phyloP scores from a whole-genome alignment of 176 grass and related monocot genomes.

The Echinochloa phyllopogon region DNA sequence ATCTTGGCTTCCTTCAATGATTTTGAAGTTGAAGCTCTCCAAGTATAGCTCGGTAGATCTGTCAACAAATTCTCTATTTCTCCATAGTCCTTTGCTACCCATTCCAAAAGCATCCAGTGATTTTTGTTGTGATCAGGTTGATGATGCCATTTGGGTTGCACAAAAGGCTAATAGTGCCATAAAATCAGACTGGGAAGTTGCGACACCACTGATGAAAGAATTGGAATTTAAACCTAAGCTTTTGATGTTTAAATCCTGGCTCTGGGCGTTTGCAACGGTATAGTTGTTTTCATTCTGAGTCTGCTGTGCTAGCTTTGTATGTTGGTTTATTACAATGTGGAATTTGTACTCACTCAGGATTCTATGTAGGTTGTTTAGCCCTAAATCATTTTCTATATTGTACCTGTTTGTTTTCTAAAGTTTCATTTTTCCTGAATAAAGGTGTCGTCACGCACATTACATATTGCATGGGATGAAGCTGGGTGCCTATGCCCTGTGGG shows the following conservation, averaged over 20 bases:
- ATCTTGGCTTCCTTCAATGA: slow-evolving; percentile 73
- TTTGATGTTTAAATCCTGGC: slow-evolving; percentile 82
- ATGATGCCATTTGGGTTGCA: slow-evolving; percentile 85
- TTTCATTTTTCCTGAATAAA: slow-evolving; percentile 42
- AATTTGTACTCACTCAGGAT: background rate
- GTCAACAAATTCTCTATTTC: slow-evolving; percentile 20
- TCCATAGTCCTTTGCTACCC: slow-evolving; percentile 18
- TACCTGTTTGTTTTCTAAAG: slow-evolving; percentile 22
- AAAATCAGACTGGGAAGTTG: slow-evolving; percentile 75
- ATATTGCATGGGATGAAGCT: slow-evolving; percentile 94
- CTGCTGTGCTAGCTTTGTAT: slow-evolving; percentile 5
- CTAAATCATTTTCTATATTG: background rate
- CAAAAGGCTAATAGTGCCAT: slow-evolving; percentile 59
- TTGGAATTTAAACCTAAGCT: slow-evolving; percentile 71
- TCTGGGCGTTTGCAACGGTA: slow-evolving; percentile 91
- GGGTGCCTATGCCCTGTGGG: slow-evolving; percentile 90
- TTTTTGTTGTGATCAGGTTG: slow-evolving; percentile 49
- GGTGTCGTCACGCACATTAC: slow-evolving; percentile 90
- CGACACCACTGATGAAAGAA: slow-evolving; percentile 56
- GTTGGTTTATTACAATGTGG: background rate
- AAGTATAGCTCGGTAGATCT: slow-evolving; percentile 63
- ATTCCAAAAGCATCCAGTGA: slow-evolving; percentile 20
- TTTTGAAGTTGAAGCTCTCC: slow-evolving; percentile 79
- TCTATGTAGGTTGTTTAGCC: slow-evolving; percentile 16
- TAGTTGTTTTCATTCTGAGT: slow-evolving; percentile 6